Base-by-base conservation (phyloP, 768 basidiomycete species). In the Psilocybe subaeruginosa region DNA sequence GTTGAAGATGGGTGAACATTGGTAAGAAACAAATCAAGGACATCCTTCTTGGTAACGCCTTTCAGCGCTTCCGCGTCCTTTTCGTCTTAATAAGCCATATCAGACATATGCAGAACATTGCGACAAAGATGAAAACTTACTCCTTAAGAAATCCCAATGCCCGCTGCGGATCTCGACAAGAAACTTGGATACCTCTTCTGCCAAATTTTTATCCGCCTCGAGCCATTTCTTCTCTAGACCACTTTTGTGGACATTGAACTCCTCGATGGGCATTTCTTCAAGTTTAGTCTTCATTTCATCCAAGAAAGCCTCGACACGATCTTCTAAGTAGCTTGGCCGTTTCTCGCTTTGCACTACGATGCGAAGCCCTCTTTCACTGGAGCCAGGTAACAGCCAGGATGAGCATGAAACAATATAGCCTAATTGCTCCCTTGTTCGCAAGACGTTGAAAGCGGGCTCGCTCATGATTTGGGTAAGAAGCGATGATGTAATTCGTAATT, bases 361-460 rank as follows among this genome's bases (percentile, higher is more conserved):
- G 46, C 92, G 86, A 62, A 95, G 75, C 6, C 95, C 95, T 63
- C 85, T 82, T 62, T 90, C 85, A 48, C 85, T 87, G 2, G 84
- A 78, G n/a, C 91, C 90, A 45, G 82, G 70, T 46, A 90, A 73
- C 8, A 78, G 71, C 84, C 84, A 87, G 31, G 76, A 70, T 0
- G 79, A 78, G 64, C 85, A 88, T 8, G 80, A 84, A 37, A 97
- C 96, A 46, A 97, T 82, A 72, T 99, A 99, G 4, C 97, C 97
- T 1, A 99, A 82, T 73, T 99, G 97, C 70, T 99, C 94, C 71
- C 93, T 89, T 3, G 96, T 98, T 30, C 97, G 89, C 31, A 99
- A 83, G 23, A 88, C 78, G 70, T 97, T 89, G 76, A 99, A 99
- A 8, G 91, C 85, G 1, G 96, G 97, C 68, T 99, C 97, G n/a